Evolutionary conservation across 805 yeast species (phyloP), one percentile per base, ranked within the genome.

Genomic region (Teunomyces pallodes): DNA sequence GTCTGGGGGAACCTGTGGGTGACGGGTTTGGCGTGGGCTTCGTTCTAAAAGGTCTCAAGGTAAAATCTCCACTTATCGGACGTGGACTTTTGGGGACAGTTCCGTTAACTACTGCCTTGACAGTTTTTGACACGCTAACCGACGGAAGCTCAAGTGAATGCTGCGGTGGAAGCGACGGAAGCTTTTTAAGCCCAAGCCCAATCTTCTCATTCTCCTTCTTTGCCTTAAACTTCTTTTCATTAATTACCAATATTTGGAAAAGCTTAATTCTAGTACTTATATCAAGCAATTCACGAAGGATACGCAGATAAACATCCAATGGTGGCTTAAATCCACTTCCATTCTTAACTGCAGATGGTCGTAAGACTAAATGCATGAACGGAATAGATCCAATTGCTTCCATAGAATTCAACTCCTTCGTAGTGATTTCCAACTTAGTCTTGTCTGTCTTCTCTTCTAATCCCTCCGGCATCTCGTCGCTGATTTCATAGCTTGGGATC

Each of bases 41-140:
- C 1, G 78, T 74, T 45, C 70, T 60, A 50, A 74, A 74, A 2
- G 77, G 77, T 41, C 78, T 56, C 46, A 72, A 62, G 3, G 72
- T 53, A 50, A 74, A 72, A 38, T 67, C 76, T 29, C 55, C 56
- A 31, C 50, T 55, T 3, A 54, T 40, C 13, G 67, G 65, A n/a
- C 54, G 50, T 5, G 66, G 64, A 43, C 61, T 61, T 27, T 50
- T 54, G 5, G 52, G 50, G 4, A 43, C 46, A 17, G 43, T 29
- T 17, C 48, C 46, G 9, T 24, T 38, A 5, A 38, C 41, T 14
- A 38, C 42, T 43, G 16, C 27, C 35, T 10, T 36, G 26, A 3
- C 24, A 12, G 41, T 38, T 26, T 38, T 38, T 10, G 41, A 26
- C 26, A 38, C 13, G 27, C 14, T 38, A 4, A 38, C 39, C 16